phyloP scores from a whole-genome alignment of 2,329 filamentous ascomycete species.

The Bipolaris oryzae region DNA sequence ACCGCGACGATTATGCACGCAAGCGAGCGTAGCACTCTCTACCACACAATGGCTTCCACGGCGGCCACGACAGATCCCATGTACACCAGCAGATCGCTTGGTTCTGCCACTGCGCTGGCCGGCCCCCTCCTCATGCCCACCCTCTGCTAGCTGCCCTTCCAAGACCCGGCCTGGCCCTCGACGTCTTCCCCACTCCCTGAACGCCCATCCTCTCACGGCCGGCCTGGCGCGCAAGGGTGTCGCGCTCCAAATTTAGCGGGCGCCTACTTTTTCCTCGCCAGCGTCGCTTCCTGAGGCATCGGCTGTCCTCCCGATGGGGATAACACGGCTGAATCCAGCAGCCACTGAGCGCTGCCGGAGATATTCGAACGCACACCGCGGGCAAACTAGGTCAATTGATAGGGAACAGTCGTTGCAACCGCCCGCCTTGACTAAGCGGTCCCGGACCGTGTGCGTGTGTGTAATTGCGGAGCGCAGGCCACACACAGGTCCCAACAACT shows the following conservation, averaged over 20 bases:
- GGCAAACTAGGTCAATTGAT: slow-evolving; percentile 31
- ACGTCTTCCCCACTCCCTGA: slow-evolving; percentile 9
- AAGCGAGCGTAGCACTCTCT: slow-evolving; percentile 41
- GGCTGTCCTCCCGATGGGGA: slow-evolving; percentile 47
- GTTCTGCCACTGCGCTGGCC: slow-evolving; percentile 16
- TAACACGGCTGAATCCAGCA: slow-evolving; percentile 42
- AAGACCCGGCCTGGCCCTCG: neutral
- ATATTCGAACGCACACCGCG: slow-evolving; percentile 34
- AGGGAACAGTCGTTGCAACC: slow-evolving; percentile 30
- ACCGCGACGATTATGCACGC: slow-evolving; percentile 36
- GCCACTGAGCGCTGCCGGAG: slow-evolving; percentile 44
- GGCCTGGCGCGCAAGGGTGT: slow-evolving; percentile 21
- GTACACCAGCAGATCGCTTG: slow-evolving; percentile 26
- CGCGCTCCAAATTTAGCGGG: slow-evolving; percentile 41
- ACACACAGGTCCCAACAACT: slow-evolving; percentile 28
- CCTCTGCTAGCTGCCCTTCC: neutral
- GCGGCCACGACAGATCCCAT: slow-evolving; percentile 22
- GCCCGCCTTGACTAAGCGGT: slow-evolving; percentile 33
- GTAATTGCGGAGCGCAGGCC: slow-evolving; percentile 9
- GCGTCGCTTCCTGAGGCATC: slow-evolving; percentile 37
- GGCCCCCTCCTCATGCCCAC: neutral
- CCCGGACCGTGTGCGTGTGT: slow-evolving; percentile 24
- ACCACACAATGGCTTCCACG: slow-evolving; percentile 11
- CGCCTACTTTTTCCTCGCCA: slow-evolving; percentile 42
- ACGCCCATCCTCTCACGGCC: slow-evolving; percentile 4